These are phyloP conservation scores for Solanum tarijense DNA, from an alignment of 257 asterid genomes.

Conservation along the genomic window DNA sequence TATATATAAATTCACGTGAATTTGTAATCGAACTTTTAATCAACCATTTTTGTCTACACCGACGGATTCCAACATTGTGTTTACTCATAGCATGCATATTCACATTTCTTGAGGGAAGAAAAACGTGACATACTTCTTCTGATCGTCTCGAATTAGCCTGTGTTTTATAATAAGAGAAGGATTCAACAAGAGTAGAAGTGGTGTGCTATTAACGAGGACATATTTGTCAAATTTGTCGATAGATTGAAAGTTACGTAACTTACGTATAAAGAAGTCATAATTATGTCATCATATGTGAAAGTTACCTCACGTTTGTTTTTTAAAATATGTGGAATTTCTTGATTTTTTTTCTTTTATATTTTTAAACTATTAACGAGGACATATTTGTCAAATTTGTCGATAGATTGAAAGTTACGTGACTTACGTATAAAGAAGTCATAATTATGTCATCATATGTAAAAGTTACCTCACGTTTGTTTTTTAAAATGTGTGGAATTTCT, in stretches of 20 bases:
- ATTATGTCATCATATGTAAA: not conserved
- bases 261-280: not conserved
- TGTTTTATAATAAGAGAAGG: not conserved
- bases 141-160: not conserved
- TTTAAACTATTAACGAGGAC: not conserved
- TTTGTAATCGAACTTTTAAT: too few species aligned
- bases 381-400: not conserved
- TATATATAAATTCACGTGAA: not conserved
- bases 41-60: not conserved
- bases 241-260: not conserved
- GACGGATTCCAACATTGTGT: not conserved
- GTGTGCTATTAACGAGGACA: not conserved
- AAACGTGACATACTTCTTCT: rapidly evolving
- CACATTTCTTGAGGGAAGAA: too few species aligned
- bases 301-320: not conserved
- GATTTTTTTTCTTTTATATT: not conserved
- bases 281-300: not conserved
- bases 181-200: not conserved
- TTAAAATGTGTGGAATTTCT: not conserved
- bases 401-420: not conserved
- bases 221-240: not conserved
- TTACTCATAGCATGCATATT: not conserved
- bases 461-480: not conserved
- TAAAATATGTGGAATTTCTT: not conserved
- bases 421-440: not conserved